Conservation (phyloP, 192 early-diverging fungal genomes). For the Pilaira anomala region DNA sequence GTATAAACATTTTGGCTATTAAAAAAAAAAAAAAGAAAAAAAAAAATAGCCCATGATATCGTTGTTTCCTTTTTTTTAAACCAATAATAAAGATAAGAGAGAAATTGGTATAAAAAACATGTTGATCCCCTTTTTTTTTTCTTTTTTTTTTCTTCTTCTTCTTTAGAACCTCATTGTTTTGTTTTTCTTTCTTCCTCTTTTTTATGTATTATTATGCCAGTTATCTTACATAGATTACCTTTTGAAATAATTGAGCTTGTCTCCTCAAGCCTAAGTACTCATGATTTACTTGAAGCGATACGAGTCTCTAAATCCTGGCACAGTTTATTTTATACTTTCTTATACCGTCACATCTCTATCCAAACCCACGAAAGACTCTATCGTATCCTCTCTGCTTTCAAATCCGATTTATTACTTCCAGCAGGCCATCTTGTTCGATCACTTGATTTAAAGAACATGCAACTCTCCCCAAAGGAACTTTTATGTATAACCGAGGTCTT, state of each 20-base stretch:
- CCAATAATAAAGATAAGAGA: too few relatives aligned
- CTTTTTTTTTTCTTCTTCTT: not conserved
- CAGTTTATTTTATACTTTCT: not conserved
- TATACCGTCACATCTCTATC: not conserved
- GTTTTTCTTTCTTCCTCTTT: not conserved
- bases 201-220: not conserved
- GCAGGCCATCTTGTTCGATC: not conserved
- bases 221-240: not conserved
- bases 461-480: not conserved
- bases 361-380: not conserved
- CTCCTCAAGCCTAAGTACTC: not conserved
- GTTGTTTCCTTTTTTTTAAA: too few relatives aligned
- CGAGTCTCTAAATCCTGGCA: conserved; percentile 5
- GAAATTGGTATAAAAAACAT: too few relatives aligned
- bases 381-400: not conserved
- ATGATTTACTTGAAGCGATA: not conserved
- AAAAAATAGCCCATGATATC: too few relatives aligned
- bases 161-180: not conserved
- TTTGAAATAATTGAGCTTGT: conserved; percentile 7
- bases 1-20: too few relatives aligned
- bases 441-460: not conserved
- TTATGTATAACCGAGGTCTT: not conserved
- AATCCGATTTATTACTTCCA: not conserved
- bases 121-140: not conserved
- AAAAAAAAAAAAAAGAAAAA: too few relatives aligned